Percentiles rank a stretch among this genome's conserved stretches.
Evolutionary conservation across 2,329 filamentous ascomycete species (phyloP).

Genomic region (Colletotrichum incanum): DNA sequence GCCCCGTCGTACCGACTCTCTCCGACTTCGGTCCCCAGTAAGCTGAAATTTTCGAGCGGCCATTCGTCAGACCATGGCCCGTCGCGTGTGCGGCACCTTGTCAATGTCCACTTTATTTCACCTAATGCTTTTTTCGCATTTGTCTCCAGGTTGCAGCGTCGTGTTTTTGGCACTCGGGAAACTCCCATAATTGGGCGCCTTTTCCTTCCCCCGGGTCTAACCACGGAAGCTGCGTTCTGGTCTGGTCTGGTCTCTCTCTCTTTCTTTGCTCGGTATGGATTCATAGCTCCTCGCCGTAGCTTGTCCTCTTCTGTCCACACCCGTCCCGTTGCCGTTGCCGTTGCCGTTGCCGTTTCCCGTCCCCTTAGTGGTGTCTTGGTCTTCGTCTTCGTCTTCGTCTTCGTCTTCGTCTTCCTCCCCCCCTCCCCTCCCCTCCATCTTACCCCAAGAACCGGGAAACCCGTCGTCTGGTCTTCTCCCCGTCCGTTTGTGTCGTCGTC

Average conservation of each 20-base stretch:
- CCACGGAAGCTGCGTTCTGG: conserved; percentile 6
- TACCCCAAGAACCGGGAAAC: conserved; percentile 3
- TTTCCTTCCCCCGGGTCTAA: background rate
- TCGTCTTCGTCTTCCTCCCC: background rate
- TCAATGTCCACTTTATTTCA: conserved; percentile 23
- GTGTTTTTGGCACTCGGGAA: background rate
- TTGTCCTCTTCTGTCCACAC: background rate
- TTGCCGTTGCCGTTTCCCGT: background rate
- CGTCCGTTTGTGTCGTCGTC: conserved; percentile 5
- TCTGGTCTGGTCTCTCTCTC: background rate
- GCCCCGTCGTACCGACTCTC: conserved; percentile 40
- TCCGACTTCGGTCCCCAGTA: conserved; percentile 43
- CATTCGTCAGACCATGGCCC: conserved; percentile 32
- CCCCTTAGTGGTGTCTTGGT: background rate
- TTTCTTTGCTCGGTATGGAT: conserved; percentile 14
- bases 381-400: background rate
- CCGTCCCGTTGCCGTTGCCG: background rate
- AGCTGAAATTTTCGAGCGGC: conserved; percentile 38
- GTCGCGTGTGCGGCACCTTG: conserved; percentile 1
- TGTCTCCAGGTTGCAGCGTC: conserved; percentile 5
- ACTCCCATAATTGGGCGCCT: conserved; percentile 30
- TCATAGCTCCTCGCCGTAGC: conserved; percentile 29
- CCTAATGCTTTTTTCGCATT: background rate
- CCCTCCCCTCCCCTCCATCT: conserved; percentile 2
- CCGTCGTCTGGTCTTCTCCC: conserved; percentile 9